Conservation (phyloP, 2,329 filamentous ascomycete species). For the Calonectria leucothoes region DNA sequence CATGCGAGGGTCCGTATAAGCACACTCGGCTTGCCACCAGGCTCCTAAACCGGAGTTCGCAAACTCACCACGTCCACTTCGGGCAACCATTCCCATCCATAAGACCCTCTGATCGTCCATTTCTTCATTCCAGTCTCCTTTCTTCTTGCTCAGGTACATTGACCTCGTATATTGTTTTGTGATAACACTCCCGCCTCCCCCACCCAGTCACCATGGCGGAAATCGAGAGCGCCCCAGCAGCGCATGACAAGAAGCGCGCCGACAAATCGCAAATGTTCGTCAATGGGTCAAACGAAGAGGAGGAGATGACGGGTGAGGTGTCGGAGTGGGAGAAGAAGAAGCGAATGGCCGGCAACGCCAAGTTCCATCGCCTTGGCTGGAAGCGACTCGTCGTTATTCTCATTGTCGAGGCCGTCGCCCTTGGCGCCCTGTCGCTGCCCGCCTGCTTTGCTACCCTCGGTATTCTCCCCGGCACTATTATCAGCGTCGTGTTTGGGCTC, state of each 20-base stretch:
- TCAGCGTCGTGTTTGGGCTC: slow-evolving; percentile 19
- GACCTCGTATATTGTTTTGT: neutral
- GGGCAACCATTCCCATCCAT: neutral
- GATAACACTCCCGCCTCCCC: neutral
- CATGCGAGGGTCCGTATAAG: slow-evolving; percentile 4
- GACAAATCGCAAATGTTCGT: slow-evolving; percentile 14
- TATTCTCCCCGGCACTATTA: slow-evolving; percentile 3
- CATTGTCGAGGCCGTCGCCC: slow-evolving; percentile 25
- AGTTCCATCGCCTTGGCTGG: slow-evolving; percentile 25
- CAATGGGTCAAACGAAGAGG: neutral
- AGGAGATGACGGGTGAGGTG: slow-evolving; percentile 21
- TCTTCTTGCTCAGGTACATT: neutral
- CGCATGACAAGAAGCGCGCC: slow-evolving; percentile 15
- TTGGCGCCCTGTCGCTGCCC: slow-evolving; percentile 20
- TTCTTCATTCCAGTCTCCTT: neutral
- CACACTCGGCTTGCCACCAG: slow-evolving; percentile 9
- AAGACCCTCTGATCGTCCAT: neutral
- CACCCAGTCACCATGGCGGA: slow-evolving; percentile 6
- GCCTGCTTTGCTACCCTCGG: slow-evolving; percentile 21
- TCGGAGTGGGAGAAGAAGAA: slow-evolving; percentile 28
- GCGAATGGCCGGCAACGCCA: slow-evolving; percentile 21
- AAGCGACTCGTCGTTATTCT: slow-evolving; percentile 24
- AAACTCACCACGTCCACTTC: neutral
- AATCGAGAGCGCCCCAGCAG: neutral
- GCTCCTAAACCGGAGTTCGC: slow-evolving; percentile 18